phyloP scores from a whole-genome alignment of 2,329 filamentous ascomycete species.

The Daldinia sp. region DNA sequence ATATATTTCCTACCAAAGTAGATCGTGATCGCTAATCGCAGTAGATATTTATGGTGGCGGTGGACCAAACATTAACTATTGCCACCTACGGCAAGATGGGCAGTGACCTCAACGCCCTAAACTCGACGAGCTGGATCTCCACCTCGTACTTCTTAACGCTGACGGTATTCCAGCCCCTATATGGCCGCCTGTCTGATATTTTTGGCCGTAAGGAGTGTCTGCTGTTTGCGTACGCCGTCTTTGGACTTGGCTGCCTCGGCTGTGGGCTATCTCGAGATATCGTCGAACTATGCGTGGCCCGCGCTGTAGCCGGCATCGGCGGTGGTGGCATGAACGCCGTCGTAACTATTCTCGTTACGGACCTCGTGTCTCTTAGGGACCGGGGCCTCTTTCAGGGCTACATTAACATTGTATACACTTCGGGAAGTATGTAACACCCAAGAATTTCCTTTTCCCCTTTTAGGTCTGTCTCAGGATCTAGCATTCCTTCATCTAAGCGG shows the following conservation, averaged over 20 bases:
- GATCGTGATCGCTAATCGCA: background rate
- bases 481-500: background rate
- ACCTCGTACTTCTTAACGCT: conserved; percentile 51
- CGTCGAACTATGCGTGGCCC: conserved; percentile 56
- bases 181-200: conserved; percentile 61
- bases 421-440: conserved; percentile 46
- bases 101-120: conserved; percentile 79
- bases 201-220: conserved; percentile 60
- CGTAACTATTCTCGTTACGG: conserved; percentile 62
- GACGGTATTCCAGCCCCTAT: conserved; percentile 61
- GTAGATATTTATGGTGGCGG: conserved; percentile 78
- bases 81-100: conserved; percentile 84
- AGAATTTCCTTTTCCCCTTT: background rate
- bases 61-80: conserved; percentile 82
- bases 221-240: conserved; percentile 57
- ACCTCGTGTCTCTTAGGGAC: conserved; percentile 62
- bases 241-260: conserved; percentile 62
- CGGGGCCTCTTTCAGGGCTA: conserved; percentile 58
- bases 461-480: background rate
- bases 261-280: conserved; percentile 57
- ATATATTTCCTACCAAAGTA: background rate
- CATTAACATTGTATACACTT: conserved; percentile 51
- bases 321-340: conserved; percentile 55
- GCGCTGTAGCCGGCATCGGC: conserved; percentile 58
- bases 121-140: conserved; percentile 68